Percentiles rank a stretch among this genome's conserved stretches.
Evolutionary conservation across 179 eudicot genomes (phyloP).

Genomic region (Corrigiola litoralis): DNA sequence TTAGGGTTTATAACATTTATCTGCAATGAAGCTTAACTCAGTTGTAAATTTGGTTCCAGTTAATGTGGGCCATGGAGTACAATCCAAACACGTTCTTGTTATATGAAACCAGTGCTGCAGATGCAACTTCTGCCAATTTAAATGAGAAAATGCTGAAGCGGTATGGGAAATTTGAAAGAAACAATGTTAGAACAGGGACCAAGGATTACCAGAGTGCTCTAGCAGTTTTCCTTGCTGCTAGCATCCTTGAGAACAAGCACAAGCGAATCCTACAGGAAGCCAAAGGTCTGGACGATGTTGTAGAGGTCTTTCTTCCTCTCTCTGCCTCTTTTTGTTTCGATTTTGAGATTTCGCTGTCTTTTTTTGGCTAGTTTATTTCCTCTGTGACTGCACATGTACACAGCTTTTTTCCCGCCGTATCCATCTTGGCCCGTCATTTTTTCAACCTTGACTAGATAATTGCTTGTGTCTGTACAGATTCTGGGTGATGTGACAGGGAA

Average conservation of each 20-base stretch:
- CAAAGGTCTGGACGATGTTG: conserved; percentile 47
- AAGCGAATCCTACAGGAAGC: conserved; percentile 42
- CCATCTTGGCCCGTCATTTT: no score
- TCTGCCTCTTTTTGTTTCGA: background rate
- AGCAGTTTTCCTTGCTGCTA: conserved; percentile 48
- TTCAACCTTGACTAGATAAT: background rate
- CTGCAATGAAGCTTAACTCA: conserved; percentile 18
- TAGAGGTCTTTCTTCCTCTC: conserved; percentile 29
- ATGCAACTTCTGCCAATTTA: conserved; percentile 28
- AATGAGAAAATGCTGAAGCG: conserved; percentile 32
- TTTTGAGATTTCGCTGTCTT: background rate
- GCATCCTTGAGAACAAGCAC: conserved; percentile 49
- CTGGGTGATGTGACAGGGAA: conserved; percentile 41
- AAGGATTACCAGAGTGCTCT: conserved; percentile 43
- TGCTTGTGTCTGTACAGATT: conserved; percentile 25
- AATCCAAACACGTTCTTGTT: conserved; percentile 45
- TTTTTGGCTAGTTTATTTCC: background rate
- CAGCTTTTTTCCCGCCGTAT: no score
- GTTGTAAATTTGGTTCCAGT: conserved; percentile 28
- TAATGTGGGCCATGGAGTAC: conserved; percentile 57
- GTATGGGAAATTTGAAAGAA: conserved; percentile 46
- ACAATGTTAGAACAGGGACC: conserved; percentile 36
- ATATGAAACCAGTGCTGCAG: conserved; percentile 38
- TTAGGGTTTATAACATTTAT: no score
- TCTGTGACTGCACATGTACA: background rate